A percentile compares a stretch with the other conserved stretches of the same genome.
phyloP scores from a whole-genome alignment of 495 filamentous ascomycete species.

The Sphaerosporella brunnea region DNA sequence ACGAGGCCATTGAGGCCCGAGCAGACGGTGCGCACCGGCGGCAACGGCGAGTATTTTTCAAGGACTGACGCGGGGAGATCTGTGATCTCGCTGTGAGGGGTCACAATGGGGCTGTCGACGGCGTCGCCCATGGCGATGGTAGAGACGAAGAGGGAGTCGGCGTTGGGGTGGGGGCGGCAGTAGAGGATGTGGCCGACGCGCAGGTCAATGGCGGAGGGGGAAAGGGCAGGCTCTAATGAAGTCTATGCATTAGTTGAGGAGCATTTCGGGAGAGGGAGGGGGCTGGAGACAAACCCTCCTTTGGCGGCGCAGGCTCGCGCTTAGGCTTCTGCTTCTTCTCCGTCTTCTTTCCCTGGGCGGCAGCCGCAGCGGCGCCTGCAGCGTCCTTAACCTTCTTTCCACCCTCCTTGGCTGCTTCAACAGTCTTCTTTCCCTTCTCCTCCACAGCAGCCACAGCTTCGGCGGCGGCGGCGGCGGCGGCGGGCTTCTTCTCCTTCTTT shows the following conservation, averaged over 20 bases:
- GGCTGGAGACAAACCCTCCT: conserved; percentile 26
- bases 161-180: conserved; percentile 85
- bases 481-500: conserved; percentile 61
- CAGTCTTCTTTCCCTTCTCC: conserved; percentile 21
- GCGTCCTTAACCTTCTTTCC: conserved; percentile 35
- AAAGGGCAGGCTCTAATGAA: conserved; percentile 33
- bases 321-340: conserved; percentile 71
- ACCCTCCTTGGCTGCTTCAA: conserved; percentile 22
- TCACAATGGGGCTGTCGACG: conserved; percentile 45
- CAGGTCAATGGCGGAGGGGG: conserved; percentile 77
- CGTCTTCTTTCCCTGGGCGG: conserved; percentile 35
- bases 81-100: conserved; percentile 29
- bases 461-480: conserved; percentile 35
- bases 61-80: conserved; percentile 66
- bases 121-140: conserved; percentile 93
- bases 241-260: conserved; percentile 12
- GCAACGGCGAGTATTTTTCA: conserved; percentile 13
- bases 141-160: conserved; percentile 85
- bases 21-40: conserved; percentile 69
- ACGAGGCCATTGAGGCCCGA: conserved; percentile 86
- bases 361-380: conserved; percentile 29
- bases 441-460: conserved; percentile 35
- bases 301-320: conserved; percentile 39
- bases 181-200: conserved; percentile 93
- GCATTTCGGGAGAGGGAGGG: background rate